Percentiles rank a stretch among this genome's conserved stretches.
These are phyloP conservation scores for Eragrostis tef DNA, from an alignment of 202 grass and related monocot genomes.

Conservation along the genomic window DNA sequence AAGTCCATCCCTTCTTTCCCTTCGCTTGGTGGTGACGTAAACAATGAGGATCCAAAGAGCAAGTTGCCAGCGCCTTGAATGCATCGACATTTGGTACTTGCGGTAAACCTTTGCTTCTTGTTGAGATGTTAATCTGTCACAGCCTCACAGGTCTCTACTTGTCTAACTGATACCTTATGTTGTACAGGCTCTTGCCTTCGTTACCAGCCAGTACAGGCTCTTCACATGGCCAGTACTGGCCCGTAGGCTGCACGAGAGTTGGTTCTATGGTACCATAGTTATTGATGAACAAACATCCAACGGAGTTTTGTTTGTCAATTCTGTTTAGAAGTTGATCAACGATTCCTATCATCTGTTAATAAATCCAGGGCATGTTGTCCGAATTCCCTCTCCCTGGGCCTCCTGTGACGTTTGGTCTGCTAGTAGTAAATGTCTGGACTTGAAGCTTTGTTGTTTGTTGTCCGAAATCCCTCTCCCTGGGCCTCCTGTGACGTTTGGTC, in stretches of 20 bases:
- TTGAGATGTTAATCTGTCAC: conserved; percentile 23
- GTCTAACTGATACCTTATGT: not conserved
- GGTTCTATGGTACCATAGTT: not conserved
- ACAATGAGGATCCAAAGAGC: conserved; percentile 42
- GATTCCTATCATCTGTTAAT: conserved; percentile 7
- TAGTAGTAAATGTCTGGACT: conserved; percentile 20
- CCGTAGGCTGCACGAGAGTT: not conserved
- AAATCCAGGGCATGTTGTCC: conserved; percentile 30
- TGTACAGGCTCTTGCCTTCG: conserved; percentile 29
- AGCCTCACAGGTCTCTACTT: not conserved
- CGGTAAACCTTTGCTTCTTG: conserved; percentile 2
- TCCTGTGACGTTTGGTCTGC: conserved; percentile 2
- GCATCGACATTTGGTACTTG: conserved; percentile 1
- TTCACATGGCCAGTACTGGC: not conserved
- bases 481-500: not conserved
- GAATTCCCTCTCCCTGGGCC: not conserved
- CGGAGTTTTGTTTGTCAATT: conserved; percentile 32
- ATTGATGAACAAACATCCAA: conserved; percentile 35
- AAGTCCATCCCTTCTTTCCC: conserved; percentile 97
- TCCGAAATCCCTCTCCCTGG: not conserved
- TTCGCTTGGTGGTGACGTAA: conserved; percentile 65
- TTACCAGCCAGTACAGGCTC: not conserved
- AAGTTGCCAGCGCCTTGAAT: conserved; percentile 46
- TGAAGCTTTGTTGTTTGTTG: conserved; percentile 14
- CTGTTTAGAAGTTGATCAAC: conserved; percentile 5